A percentile compares a stretch with the other conserved stretches of the same genome.
These are phyloP conservation scores for Jatropha multifida DNA, from an alignment of 441 rosid species.

Conservation along the genomic window DNA sequence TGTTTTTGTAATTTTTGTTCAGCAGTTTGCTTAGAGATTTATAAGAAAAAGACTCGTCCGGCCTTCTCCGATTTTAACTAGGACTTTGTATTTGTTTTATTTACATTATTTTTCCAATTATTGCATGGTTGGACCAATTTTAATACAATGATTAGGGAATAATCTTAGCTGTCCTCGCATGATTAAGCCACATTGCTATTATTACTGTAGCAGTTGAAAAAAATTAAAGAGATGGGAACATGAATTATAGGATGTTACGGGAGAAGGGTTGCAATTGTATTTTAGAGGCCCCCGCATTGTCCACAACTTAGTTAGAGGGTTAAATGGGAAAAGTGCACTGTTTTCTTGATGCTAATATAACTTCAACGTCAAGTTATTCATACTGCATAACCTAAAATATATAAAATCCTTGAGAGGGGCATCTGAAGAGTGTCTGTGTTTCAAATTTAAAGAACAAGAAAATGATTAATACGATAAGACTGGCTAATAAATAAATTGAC, in stretches of 20 bases:
- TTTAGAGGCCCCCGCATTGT: background rate
- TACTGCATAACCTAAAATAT: too few species aligned
- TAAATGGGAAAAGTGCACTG: background rate
- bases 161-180: slow-evolving; percentile 2
- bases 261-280: background rate
- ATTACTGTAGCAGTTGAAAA: slow-evolving; percentile 11
- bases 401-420: too few species aligned
- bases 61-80: background rate
- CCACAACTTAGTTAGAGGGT: background rate
- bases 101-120: background rate
- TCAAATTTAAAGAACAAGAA: slow-evolving; percentile 4
- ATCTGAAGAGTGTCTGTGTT: background rate
- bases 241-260: background rate
- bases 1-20: background rate
- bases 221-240: slow-evolving; percentile 9
- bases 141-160: background rate
- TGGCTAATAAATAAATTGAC: background rate
- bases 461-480: background rate
- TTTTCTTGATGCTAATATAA: background rate
- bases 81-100: background rate
- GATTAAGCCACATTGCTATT: background rate
- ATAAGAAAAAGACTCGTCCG: too few species aligned
- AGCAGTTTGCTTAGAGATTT: too few species aligned
- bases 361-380: background rate
- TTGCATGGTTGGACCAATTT: background rate